Conservation (phyloP, 2,329 filamentous ascomycete genomes). For the Diplodia scrobiculata region DNA sequence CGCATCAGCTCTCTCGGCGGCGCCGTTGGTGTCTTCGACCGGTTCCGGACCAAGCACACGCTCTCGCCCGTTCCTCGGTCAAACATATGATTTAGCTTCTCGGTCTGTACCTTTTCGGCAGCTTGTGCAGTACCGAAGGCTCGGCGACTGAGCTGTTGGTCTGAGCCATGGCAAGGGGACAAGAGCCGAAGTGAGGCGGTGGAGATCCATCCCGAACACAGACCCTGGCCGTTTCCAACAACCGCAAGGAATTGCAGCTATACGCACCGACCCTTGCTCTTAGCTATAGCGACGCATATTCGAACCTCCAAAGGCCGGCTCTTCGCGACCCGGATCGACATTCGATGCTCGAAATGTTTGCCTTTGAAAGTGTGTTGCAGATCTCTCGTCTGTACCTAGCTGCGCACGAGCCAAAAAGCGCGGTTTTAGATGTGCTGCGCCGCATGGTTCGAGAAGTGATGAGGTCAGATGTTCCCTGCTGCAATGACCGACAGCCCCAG, state of each 20-base stretch:
- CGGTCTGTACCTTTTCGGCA: not conserved
- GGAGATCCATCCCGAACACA: slow-evolving; percentile 8
- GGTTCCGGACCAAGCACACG: not conserved
- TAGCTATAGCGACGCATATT: not conserved
- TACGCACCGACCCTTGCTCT: not conserved
- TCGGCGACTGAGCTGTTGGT: not conserved
- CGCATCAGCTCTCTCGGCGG: not conserved
- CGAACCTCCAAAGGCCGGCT: not conserved
- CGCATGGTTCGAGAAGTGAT: not conserved
- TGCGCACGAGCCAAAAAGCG: not conserved
- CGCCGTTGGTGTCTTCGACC: not conserved
- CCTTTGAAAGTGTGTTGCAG: not conserved
- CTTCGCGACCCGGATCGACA: not conserved
- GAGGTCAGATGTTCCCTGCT: not conserved
- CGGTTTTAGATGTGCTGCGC: not conserved
- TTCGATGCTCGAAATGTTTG: not conserved
- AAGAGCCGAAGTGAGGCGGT: slow-evolving; percentile 15
- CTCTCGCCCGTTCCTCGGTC: not conserved
- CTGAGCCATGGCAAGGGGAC: slow-evolving; percentile 1
- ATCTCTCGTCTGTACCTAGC: not conserved
- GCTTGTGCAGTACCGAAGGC: not conserved
- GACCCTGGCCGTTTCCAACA: not conserved
- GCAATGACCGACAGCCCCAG: too few relatives aligned
- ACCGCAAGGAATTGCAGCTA: not conserved
- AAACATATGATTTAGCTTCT: not conserved